phyloP scores from a whole-genome alignment of 495 filamentous ascomycete genomes.

The Hyaloscypha variabilis region DNA sequence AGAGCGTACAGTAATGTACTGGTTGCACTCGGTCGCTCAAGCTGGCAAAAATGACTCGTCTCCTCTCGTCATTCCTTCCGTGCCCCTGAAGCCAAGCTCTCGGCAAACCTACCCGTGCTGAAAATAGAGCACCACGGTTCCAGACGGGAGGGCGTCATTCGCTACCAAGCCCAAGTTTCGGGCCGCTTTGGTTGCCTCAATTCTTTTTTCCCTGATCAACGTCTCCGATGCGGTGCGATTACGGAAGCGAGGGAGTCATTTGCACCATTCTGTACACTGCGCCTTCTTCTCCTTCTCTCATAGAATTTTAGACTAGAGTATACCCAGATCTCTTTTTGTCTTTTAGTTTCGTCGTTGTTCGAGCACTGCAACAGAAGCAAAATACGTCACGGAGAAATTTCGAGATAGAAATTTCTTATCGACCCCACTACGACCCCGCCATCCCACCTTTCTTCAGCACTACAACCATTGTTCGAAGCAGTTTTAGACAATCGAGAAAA shows the following conservation, averaged over 20 bases:
- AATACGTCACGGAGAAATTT: not conserved
- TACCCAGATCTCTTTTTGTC: not conserved
- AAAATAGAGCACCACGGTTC: not conserved
- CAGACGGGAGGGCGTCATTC: not conserved
- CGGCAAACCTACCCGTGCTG: not conserved
- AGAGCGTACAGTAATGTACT: no score
- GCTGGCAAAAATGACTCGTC: not conserved
- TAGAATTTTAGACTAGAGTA: slow-evolving; percentile 3
- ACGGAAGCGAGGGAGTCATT: slow-evolving; percentile 5
- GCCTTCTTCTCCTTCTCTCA: not conserved
- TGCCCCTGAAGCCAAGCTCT: not conserved
- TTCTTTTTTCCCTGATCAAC: not conserved
- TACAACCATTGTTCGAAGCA: not conserved
- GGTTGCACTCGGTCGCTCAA: no score
- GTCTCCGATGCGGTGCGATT: slow-evolving; percentile 2
- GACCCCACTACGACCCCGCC: not conserved
- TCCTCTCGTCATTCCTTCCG: slow-evolving; percentile 6
- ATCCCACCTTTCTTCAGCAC: not conserved
- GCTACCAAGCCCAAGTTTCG: not conserved
- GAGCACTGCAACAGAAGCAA: not conserved
- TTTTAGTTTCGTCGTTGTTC: not conserved
- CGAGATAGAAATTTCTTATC: not conserved
- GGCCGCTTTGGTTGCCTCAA: not conserved
- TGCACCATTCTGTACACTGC: not conserved
- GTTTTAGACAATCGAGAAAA: not conserved